Percentiles rank a stretch among this genome's conserved stretches.
phyloP scores from a whole-genome alignment of 2,329 filamentous ascomycete species.

The Penicillium sp. region DNA sequence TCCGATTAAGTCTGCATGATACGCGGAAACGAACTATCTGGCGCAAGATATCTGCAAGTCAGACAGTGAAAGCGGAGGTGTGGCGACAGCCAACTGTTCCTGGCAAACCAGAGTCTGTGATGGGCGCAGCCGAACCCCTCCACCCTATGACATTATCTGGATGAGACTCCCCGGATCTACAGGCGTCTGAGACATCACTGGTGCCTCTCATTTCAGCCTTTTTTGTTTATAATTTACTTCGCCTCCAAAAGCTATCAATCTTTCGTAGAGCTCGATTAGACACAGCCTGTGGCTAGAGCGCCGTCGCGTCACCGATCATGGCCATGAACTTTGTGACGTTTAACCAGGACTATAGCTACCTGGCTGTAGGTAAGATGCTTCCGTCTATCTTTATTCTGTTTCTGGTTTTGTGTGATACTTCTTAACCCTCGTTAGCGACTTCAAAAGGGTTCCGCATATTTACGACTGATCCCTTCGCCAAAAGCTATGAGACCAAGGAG shows the following conservation, averaged over 20 bases:
- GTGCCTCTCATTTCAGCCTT: background rate
- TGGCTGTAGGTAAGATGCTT: constrained; percentile 78
- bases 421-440: constrained; percentile 65
- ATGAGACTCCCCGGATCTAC: background rate
- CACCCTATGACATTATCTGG: constrained; percentile 13
- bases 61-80: constrained; percentile 21
- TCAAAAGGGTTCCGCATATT: constrained; percentile 95
- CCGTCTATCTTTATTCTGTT: constrained; percentile 14
- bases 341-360: constrained; percentile 97
- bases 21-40: constrained; percentile 6
- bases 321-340: constrained; percentile 96
- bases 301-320: constrained; percentile 56
- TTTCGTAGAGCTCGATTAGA: constrained; percentile 11
- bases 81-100: constrained; percentile 19
- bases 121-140: constrained; percentile 28
- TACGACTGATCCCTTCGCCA: constrained; percentile 93
- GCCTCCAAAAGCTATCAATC: background rate
- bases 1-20: constrained; percentile 15
- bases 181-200: background rate
- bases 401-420: constrained; percentile 12
- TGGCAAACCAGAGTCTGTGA: constrained; percentile 24
- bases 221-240: background rate
- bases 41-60: constrained; percentile 8
- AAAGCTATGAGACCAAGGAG: constrained; percentile 92
- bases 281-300: constrained; percentile 5